Base-by-base conservation (phyloP, 371 early-diverging fungal species). In the Rhizopus delemar region DNA sequence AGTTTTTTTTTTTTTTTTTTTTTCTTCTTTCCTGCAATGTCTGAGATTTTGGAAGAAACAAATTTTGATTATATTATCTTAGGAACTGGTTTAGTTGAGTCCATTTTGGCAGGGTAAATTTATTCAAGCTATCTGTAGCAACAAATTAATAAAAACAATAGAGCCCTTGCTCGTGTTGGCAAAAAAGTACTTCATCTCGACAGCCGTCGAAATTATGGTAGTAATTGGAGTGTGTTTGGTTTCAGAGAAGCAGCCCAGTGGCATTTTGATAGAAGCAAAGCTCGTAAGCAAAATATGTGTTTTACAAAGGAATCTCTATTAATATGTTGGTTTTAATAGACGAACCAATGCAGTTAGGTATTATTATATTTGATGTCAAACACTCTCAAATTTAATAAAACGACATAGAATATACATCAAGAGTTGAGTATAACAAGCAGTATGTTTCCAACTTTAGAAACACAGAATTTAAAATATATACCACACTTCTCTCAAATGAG, bases 161-260 rank as follows among this genome's bases (percentile, higher is more conserved):
- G 91, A 11, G 86, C 93, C 5, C 81, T 94, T 35, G 83, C 95
- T 12, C 72, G 87, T 8, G 80, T 79, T 11, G 93, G 92, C n/a
- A 86, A 90, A 62, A 82, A 82, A 33, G 94, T 98, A 1, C 85
- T 97, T n/a, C 97, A 96, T 65, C 73, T 98, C 22, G 98, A 98
- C 70, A 75, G 83, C 45, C 88, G 89, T 58, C 76, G 77, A 22
- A 84, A 84, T 57, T 99, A 99, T 75, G 99, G 98, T 29, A 89
- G 90, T 8, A 85, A 83, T 52, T 82, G 82, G 70, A 83, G 88
- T 2, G 84, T 87, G 1, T 86, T 91, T 52, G 75, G 78, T 1
- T 74, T 89, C 31, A 66, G 71, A 15, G 60, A 66, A 32, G 8
- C 57, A 36, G 50, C 46, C 3, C 53, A 56, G 39, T 56, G 56